Base-by-base conservation (phyloP, 768 basidiomycete genomes). In the Lactarius psammicola region DNA sequence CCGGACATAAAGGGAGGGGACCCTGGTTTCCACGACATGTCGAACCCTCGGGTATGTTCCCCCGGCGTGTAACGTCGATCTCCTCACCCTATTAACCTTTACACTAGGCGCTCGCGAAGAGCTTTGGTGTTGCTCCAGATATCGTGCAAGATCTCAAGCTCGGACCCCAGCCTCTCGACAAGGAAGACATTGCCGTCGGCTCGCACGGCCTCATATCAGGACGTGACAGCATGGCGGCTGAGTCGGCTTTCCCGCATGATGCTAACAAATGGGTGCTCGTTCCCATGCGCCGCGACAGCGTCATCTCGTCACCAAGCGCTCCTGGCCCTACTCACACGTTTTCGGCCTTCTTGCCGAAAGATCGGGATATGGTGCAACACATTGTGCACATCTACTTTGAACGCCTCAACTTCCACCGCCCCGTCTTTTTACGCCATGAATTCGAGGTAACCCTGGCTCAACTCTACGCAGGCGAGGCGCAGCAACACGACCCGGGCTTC, bases 21-120 rank as follows among this genome's bases (percentile, higher is more conserved):
- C 72, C 92, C 92, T 4, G 84, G 88, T 66, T 83, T 86, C 7
- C 87, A 90, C 69, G 90, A 94, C 75, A 83, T 93, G 81, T 88
- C 90, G 58, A 86, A 82, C 73, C 82, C 88, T 8, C 84, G 84
- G 69, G 85, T 84, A 70, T 55, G 76, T 72, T n/a, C 55, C 8
- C 53, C 31, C 6, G 5, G 17, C 30, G 33, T 7, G 13, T 36
- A 13, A 9, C 10, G 34, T 2, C 17, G 31, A 33, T 60, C 28
- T 58, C 40, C 59, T 75, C 49, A 15, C 49, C 26, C 1, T 17
- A 70, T 54, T 53, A 34, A 62, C 30, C 59, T 63, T 18, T 60
- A 64, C 46, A 65, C 56, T 69, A 87, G 82, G 81, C 88, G 30
- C 82, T 92, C 57, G 91, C 89, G 49, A 89, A 87, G 76, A 86